Conservation (phyloP, 331 rosid species). For the Malus hybrid region DNA sequence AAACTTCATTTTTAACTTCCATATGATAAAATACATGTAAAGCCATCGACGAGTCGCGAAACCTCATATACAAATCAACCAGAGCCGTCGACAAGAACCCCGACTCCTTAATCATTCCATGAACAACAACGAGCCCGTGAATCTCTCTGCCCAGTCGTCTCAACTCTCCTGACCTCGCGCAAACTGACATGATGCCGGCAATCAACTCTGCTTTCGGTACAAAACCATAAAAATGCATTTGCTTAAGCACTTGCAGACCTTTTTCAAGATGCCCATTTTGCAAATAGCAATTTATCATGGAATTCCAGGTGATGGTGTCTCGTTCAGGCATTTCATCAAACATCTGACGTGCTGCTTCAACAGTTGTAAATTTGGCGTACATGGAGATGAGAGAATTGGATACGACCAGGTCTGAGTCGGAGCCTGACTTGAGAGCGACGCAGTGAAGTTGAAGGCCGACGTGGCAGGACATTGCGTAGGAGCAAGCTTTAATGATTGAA, state of each 20-base stretch:
- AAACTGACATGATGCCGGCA: slow-evolving; percentile 41
- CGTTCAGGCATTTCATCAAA: slow-evolving; percentile 47
- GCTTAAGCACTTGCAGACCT: slow-evolving; percentile 33
- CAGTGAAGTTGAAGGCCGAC: slow-evolving; percentile 55
- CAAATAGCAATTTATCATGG: slow-evolving; percentile 52
- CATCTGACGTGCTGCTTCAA: slow-evolving; percentile 29
- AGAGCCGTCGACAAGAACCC: slow-evolving; percentile 40
- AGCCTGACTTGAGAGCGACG: slow-evolving; percentile 35
- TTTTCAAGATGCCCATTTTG: slow-evolving; percentile 37
- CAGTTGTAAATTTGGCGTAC: slow-evolving; percentile 35
- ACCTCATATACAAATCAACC: slow-evolving; percentile 50
- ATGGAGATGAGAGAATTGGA: slow-evolving; percentile 53
- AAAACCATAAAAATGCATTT: slow-evolving; percentile 27
- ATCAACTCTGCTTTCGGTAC: slow-evolving; percentile 46
- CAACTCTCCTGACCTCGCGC: slow-evolving; percentile 27
- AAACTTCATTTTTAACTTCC: slow-evolving; percentile 43
- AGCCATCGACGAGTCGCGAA: slow-evolving; percentile 26
- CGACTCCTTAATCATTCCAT: slow-evolving; percentile 33
- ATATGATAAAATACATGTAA: slow-evolving; percentile 34
- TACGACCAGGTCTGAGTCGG: slow-evolving; percentile 24
- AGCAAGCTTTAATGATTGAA: slow-evolving; percentile 53
- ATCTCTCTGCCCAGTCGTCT: slow-evolving; percentile 40
- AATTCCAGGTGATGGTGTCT: slow-evolving; percentile 53
- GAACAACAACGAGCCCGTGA: slow-evolving; percentile 39
- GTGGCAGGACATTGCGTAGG: slow-evolving; percentile 20